Evolutionary conservation across 768 basidiomycete genomes (phyloP).

Genomic region (Kwoniella bestiolae): DNA sequence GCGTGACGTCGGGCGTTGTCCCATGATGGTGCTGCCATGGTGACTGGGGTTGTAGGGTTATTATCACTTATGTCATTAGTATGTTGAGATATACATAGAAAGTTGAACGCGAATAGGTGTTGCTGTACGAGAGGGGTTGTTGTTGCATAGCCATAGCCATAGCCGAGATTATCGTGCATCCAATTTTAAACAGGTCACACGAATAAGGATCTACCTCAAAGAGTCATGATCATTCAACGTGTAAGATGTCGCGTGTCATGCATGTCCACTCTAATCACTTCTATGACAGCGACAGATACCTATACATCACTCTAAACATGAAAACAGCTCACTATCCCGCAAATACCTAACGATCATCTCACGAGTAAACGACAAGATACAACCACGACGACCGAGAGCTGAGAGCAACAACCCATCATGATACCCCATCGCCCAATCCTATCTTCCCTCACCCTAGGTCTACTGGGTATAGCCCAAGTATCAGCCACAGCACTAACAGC

Average conservation of each 20-base stretch:
- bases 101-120: too few relatives aligned
- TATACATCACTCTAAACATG: too few relatives aligned
- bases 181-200: not conserved
- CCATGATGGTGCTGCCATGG: conserved; percentile 60
- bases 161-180: not conserved
- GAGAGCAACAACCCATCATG: not conserved
- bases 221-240: not conserved
- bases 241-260: conserved; percentile 9
- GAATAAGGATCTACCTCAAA: not conserved
- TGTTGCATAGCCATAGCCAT: conserved; percentile 2
- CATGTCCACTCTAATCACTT: not conserved
- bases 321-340: too few relatives aligned
- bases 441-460: not conserved
- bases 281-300: too few relatives aligned
- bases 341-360: not conserved
- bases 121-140: too few relatives aligned
- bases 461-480: conserved; percentile 14
- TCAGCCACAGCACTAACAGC: conserved; percentile 56
- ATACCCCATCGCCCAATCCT: conserved; percentile 12
- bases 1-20: conserved; percentile 89
- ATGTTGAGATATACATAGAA: not conserved
- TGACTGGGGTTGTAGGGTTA: not conserved
- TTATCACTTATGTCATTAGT: not conserved
- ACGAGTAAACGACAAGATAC: not conserved
- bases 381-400: not conserved